Evolutionary conservation across 495 filamentous ascomycete genomes (phyloP), one percentile per base, ranked within the genome.

Genomic region (Trichoderma reesei): DNA sequence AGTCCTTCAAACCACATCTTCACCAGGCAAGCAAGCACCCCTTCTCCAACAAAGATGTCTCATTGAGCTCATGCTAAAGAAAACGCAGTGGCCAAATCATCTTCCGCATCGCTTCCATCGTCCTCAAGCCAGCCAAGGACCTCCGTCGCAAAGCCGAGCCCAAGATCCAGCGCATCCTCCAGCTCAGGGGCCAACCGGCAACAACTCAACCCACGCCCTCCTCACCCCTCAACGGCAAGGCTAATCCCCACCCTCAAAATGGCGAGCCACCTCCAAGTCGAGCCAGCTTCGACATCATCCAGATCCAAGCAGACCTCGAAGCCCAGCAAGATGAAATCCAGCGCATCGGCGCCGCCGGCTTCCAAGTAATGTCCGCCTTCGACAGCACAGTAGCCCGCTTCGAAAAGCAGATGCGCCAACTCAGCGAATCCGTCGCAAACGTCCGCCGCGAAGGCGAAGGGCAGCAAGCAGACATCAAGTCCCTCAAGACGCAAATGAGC

Each of bases 1-100:
- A 69, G 72, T 2, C 72, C 74, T 0, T 65, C 69, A 0, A 74
- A 74, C 61, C 74, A 78, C 62, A 73, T 74, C 41, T 48, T 78
- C 36, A 39, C 72, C n/a, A 34, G 67, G 77, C 75, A 65, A 63
- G 71, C 33, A 13, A 9, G 26, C 31, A 18, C 16, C 13, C 65
- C 16, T n/a, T n/a, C n/a, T n/a, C n/a, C n/a, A n/a, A n/a, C n/a
- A n/a, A n/a, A n/a, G n/a, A n/a, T n/a, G n/a, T n/a, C 56, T 44
- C 13, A 20, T 38, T 9, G 38, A 7, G 31, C 13, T 41, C 14
- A 16, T 31, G 3, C 3, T 4, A 10, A 8, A 59, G 56, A 61
- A 44, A 65, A 31, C 13, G 33, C 13, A 61, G 59, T 39, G 59
- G 59, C 14, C 64, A 63, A 38, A 39, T 66, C 20, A 59, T 66